Base-by-base conservation (phyloP, 148 eudicot genomes). In the Nepenthes gracilis region DNA sequence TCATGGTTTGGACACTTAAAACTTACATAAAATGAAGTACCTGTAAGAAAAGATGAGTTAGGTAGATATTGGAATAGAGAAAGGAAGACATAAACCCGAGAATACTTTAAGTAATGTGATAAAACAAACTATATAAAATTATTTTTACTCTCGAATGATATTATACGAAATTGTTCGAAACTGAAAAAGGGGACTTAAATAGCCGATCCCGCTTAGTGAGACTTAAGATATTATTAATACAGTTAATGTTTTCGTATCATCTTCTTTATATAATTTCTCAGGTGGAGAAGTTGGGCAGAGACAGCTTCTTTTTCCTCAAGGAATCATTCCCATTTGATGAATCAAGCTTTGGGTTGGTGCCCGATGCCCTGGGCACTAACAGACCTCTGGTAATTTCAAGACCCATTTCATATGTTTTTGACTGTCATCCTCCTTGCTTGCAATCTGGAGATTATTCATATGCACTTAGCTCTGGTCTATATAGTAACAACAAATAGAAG, bases 221-320 rank as follows among this genome's bases (percentile, higher is more conserved):
- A 23, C 23, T 23, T 23, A 23, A 23, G 23, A 23, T 23, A 23
- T 23, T 23, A 23, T 23, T 23, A 23, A 23, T 23, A 49, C 53
- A 5, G n/a, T 11, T n/a, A 12, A 6, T 5, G 2, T 2, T 11
- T 10, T 5, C 0, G 2, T 49, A 3, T 2, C 53, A 49, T 49
- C 53, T 49, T 11, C 2, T n/a, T n/a, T 49, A 2, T 49, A 5
- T 49, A 3, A 2, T 49, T 0, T 64, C 47, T 58, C 85, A 93
- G 98, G 88, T 81, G 67, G 98, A 88, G 72, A 93, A 75, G 71
- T 45, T 85, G 82, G 95, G 71, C 1, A 74, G 80, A 52, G 95
- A 88, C 9, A 74, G 90, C 75, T 84, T 82, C 83, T 88, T 93
- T 72, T 77, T 78, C 68, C 83, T 88, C 1, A 76, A 47, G 35